Evolutionary conservation across 495 filamentous ascomycete genomes (phyloP).

Genomic region (Friedmanniomyces simplex): DNA sequence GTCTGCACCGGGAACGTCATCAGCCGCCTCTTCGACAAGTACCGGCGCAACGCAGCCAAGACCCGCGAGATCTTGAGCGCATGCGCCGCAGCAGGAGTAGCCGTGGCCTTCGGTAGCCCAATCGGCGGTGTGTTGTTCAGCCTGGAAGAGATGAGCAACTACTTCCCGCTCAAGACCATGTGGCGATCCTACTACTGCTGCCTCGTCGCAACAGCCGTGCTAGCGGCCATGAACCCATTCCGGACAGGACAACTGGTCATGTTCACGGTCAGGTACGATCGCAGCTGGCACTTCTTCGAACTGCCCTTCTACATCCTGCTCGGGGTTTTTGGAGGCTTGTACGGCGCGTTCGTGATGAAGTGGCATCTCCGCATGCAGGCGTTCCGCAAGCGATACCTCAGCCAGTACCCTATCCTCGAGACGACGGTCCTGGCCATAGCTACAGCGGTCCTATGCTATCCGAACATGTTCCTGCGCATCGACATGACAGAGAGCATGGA

Average conservation of each 20-base stretch:
- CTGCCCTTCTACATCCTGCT: slow-evolving; percentile 87
- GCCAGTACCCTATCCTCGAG: slow-evolving; percentile 78
- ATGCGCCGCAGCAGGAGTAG: slow-evolving; percentile 89
- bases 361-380: slow-evolving; percentile 90
- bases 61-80: slow-evolving; percentile 91
- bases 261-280: slow-evolving; percentile 96
- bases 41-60: slow-evolving; percentile 85
- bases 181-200: slow-evolving; percentile 99
- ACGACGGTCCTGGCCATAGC: slow-evolving; percentile 69
- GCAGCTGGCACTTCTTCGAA: slow-evolving; percentile 97
- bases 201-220: slow-evolving; percentile 83
- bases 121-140: slow-evolving; percentile 97
- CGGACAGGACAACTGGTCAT: slow-evolving; percentile 97
- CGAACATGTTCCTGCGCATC: slow-evolving; percentile 89
- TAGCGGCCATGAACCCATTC: slow-evolving; percentile 96
- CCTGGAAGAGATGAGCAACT: slow-evolving; percentile 95
- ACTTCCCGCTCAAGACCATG: slow-evolving; percentile 95
- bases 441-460: slow-evolving; percentile 88
- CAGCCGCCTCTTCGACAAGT: slow-evolving; percentile 84
- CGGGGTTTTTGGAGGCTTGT: slow-evolving; percentile 87
- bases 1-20: slow-evolving; percentile 96
- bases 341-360: slow-evolving; percentile 96
- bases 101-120: slow-evolving; percentile 92
- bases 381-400: slow-evolving; percentile 90
- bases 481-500: slow-evolving; percentile 99